Evolutionary conservation across 2,329 filamentous ascomycete species (phyloP).

Genomic region (Colletotrichum sublineola): DNA sequence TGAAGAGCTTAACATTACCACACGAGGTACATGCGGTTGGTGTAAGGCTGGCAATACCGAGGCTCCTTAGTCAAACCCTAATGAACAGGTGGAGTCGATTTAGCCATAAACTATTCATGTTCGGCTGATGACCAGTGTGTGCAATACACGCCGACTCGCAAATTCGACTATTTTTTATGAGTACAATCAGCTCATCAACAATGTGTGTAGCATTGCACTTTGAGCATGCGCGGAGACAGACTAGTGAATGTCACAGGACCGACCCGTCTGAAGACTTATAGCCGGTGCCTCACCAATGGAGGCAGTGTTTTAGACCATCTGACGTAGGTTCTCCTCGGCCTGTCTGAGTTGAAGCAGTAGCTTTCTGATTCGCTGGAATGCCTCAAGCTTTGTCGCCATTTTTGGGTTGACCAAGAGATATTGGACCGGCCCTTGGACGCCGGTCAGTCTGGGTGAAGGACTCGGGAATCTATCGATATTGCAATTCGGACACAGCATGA

Average conservation of each 20-base stretch:
- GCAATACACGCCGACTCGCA: not conserved
- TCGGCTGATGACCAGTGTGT: not conserved
- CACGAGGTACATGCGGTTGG: not conserved
- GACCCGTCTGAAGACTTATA: not conserved
- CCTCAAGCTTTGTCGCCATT: no score
- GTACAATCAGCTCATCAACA: not conserved
- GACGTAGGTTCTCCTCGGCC: not conserved
- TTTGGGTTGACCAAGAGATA: not conserved
- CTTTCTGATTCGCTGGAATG: not conserved
- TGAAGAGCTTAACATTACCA: not conserved
- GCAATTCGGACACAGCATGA: not conserved
- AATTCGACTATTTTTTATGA: not conserved
- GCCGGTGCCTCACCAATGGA: not conserved
- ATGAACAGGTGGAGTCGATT: no score
- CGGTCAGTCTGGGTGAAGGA: not conserved
- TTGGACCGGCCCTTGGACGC: not conserved
- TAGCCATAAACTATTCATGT: not conserved
- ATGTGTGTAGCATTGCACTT: no score
- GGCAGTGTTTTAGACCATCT: not conserved
- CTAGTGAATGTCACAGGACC: not conserved
- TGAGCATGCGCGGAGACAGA: not conserved
- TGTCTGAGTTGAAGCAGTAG: not conserved
- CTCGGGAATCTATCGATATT: not conserved
- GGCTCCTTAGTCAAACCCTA: not conserved
- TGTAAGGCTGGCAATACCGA: not conserved